Evolutionary conservation across 176 grass and related monocot species (phyloP), one percentile per base, ranked within the genome.

Genomic region (Oropetium thomaeum): DNA sequence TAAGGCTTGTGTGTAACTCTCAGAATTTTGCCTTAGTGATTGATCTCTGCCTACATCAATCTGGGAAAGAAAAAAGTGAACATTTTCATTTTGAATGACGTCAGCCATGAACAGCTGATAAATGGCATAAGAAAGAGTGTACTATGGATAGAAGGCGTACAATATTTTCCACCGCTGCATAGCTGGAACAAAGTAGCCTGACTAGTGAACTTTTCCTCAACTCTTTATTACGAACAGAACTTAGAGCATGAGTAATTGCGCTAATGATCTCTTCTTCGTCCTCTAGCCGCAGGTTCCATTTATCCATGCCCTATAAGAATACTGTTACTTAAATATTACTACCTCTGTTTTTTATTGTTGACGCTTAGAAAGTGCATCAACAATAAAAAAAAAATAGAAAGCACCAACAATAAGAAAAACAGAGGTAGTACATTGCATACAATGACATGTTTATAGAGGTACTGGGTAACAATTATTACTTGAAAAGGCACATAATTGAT

Each of bases 191-290:
- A 87, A 94, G 91, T 73, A 98, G 87, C 80, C 84, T 89, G 7
- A 79, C 87, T 61, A 98, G 35, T 33, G 81, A 98, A 88, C 51
- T 90, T 77, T 89, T 94, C 86, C 86, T 92, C 16, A 92, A 73
- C 51, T 92, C 89, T 77, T 82, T 92, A 35, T 90, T 82, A 17
- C 54, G 73, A 87, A 89, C 69, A 27, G 77, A 86, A 94, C 84
- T 79, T 53, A 98, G 80, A 71, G 86, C 75, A 31, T 89, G 91
- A 28, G 89, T 88, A 83, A 98, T 86, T 42, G 95, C 91, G 89
- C 84, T 78, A 37, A 92, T 62, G 48, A 98, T 78, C 67, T 88
- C 91, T 75, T 94, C 91, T 78, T 98, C 95, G 57, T 98, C 94
- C 82, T 92, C 81, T 69, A 86, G 76, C 70, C 75, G 86, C 20